Evolutionary conservation across 176 grass and related monocot genomes (phyloP).

Genomic region (sorghum (Sorghum bicolor)): DNA sequence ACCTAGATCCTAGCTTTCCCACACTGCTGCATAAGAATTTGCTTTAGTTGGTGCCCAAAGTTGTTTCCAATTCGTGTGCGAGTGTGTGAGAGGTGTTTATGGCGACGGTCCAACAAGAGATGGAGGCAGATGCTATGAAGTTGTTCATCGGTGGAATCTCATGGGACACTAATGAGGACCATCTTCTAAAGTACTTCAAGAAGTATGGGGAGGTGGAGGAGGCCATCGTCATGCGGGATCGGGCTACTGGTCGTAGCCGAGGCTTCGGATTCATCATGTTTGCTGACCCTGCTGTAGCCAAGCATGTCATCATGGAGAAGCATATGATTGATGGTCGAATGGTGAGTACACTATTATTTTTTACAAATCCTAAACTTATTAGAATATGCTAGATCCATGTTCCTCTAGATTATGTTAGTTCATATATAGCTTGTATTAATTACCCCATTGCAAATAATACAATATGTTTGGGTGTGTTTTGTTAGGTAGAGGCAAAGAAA

Average conservation of each 20-base stretch:
- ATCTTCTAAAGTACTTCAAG: conserved; percentile 74
- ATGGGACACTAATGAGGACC: conserved; percentile 95
- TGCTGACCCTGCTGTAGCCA: conserved; percentile 57
- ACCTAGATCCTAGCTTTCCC: background rate
- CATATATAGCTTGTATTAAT: background rate
- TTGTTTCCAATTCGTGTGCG: background rate
- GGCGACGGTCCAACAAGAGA: conserved; percentile 29
- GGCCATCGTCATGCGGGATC: conserved; percentile 81
- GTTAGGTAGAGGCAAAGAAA: conserved; percentile 93
- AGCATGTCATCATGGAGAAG: conserved; percentile 74
- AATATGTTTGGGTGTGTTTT: conserved; percentile 38
- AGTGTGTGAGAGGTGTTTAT: background rate
- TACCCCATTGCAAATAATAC: background rate
- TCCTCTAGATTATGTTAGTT: background rate
- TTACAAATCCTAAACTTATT: conserved; percentile 13
- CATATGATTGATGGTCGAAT: conserved; percentile 90
- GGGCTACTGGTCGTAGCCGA: conserved; percentile 65
- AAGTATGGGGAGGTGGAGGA: conserved; percentile 89
- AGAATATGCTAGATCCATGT: conserved; percentile 32
- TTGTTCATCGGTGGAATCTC: conserved; percentile 95
- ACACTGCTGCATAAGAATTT: background rate
- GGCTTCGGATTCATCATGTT: conserved; percentile 94
- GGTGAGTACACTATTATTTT: conserved; percentile 43
- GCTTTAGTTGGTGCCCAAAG: background rate
- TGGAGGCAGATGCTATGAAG: conserved; percentile 82